Percentiles rank a stretch among this genome's conserved stretches.
Evolutionary conservation across 2,329 filamentous ascomycete species (phyloP).

Genomic region (Botryotinia convoluta): DNA sequence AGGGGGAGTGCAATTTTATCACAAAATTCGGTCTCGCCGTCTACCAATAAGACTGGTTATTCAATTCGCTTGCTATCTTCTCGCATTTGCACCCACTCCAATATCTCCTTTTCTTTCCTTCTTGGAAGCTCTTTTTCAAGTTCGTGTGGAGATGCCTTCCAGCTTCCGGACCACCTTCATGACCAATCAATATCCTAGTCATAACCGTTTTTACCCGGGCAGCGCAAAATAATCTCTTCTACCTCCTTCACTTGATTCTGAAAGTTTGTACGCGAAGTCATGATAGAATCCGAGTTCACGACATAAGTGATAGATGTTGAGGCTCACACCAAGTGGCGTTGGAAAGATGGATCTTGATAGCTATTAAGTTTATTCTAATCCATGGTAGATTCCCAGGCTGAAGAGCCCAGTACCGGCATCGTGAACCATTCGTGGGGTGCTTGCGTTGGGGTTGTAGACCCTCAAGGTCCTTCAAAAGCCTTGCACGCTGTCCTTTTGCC

Average conservation of each 20-base stretch:
- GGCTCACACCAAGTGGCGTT: constrained; percentile 19
- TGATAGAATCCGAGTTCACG: neutral
- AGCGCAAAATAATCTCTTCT: neutral
- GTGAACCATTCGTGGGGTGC: constrained; percentile 35
- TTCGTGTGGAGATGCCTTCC: constrained; percentile 20
- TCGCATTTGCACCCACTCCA: constrained; percentile 12
- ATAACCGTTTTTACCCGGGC: constrained; percentile 17
- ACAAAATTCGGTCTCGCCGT: constrained; percentile 6
- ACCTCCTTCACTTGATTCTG: neutral
- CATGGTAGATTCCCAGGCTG: constrained; percentile 26
- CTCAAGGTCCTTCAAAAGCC: constrained; percentile 26
- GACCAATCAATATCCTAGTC: constrained; percentile 20
- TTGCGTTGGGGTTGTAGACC: constrained; percentile 25
- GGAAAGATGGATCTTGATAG: constrained; percentile 20
- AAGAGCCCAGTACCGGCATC: constrained; percentile 29
- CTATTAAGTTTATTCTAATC: constrained; percentile 27
- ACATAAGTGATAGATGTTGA: constrained; percentile 7
- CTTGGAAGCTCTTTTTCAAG: neutral
- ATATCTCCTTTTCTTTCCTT: constrained; percentile 14
- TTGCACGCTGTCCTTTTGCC: constrained; percentile 20
- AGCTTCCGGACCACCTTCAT: constrained; percentile 7
- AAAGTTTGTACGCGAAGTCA: constrained; percentile 1
- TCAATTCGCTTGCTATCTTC: constrained; percentile 5
- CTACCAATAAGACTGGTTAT: neutral
- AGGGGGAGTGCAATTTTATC: constrained; percentile 8